Evolutionary conservation across 2,329 filamentous ascomycete genomes (phyloP).

Genomic region (Phialophora macrospora): DNA sequence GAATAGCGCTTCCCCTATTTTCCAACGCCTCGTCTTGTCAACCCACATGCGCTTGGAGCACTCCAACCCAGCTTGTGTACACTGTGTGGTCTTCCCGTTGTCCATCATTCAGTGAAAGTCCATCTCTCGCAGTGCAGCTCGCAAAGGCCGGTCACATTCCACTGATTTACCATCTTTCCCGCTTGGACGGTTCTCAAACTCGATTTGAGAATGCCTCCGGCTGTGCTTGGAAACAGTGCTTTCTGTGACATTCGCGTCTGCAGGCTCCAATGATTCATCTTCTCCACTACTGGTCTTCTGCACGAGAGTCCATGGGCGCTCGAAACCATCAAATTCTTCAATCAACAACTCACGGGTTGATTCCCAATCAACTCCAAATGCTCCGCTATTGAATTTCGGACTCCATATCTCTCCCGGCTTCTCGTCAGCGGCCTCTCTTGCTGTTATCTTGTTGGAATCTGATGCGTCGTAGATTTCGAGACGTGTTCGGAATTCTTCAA

Average conservation of each 20-base stretch:
- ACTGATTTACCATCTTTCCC: background rate
- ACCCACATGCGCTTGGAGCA: background rate
- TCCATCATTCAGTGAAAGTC: background rate
- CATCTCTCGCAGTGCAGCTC: background rate
- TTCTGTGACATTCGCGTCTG: background rate
- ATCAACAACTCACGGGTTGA: constrained; percentile 54
- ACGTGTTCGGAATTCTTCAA: constrained; percentile 55
- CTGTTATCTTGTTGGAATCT: constrained; percentile 21
- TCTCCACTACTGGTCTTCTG: constrained; percentile 8
- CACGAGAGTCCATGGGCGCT: constrained; percentile 30
- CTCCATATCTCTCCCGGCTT: constrained; percentile 50
- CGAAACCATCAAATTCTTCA: constrained; percentile 34
- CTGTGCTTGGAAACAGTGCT: background rate
- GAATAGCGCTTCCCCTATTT: constrained; percentile 15
- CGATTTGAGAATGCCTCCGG: background rate
- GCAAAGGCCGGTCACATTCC: background rate
- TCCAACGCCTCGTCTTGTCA: constrained; percentile 11
- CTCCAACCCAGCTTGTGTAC: background rate
- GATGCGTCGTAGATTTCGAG: constrained; percentile 43
- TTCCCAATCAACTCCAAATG: constrained; percentile 62
- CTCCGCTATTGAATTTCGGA: constrained; percentile 63
- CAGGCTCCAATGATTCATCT: background rate
- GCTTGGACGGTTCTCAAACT: background rate
- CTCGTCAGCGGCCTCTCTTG: constrained; percentile 23
- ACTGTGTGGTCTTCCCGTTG: background rate